Evolutionary conservation across 306 rosid species (phyloP).

Genomic region (Lathyrus aphaca): DNA sequence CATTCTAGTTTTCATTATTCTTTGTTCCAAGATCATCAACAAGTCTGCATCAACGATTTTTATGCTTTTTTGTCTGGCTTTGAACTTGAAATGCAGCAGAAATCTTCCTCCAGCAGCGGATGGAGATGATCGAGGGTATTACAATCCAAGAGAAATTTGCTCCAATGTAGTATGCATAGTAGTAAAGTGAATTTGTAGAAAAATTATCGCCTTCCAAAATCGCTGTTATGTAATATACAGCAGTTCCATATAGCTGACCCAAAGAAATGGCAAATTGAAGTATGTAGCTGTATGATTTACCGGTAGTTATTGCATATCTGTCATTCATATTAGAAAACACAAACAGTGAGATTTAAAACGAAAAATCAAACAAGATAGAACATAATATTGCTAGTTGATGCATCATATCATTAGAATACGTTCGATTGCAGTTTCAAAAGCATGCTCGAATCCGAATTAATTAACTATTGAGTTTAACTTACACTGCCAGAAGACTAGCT

Average conservation of each 20-base stretch:
- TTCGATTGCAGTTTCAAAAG: not conserved
- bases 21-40: slow-evolving; percentile 5
- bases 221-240: slow-evolving; percentile 69
- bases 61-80: slow-evolving; percentile 62
- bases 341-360: not conserved
- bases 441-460: not conserved
- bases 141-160: slow-evolving; percentile 78
- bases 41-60: slow-evolving; percentile 58
- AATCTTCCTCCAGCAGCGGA: slow-evolving; percentile 81
- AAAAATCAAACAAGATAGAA: not conserved
- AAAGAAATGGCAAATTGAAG: slow-evolving; percentile 85
- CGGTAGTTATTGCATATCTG: slow-evolving; percentile 80
- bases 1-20: not conserved
- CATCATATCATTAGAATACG: not conserved
- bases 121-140: slow-evolving; percentile 65
- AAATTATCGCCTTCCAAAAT: slow-evolving; percentile 80
- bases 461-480: slow-evolving; percentile 44
- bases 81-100: slow-evolving; percentile 55
- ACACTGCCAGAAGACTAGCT: slow-evolving; percentile 81
- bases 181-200: slow-evolving; percentile 60
- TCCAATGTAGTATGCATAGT: slow-evolving; percentile 73
- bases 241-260: slow-evolving; percentile 83
- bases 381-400: not conserved
- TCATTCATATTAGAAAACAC: slow-evolving; percentile 30
- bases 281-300: slow-evolving; percentile 74